Base-by-base conservation (phyloP, 768 basidiomycete genomes). In the Cyathus striatus region DNA sequence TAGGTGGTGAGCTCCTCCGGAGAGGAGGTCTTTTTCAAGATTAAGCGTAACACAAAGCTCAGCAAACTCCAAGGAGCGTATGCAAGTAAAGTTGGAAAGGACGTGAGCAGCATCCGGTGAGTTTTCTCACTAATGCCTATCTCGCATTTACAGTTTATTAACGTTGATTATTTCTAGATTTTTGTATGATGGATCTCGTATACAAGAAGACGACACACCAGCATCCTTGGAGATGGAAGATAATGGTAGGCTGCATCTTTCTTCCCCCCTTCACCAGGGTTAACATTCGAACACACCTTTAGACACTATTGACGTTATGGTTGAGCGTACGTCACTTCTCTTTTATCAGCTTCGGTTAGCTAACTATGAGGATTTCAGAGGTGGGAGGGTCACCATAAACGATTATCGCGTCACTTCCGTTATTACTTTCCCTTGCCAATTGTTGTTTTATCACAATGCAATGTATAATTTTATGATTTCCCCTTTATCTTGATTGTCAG, bases 271-370 rank as follows among this genome's bases (percentile, higher is more conserved):
- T 32, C 17, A 10, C 14, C n/a, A n/a, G n/a, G n/a, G n/a, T n/a
- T 23, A 10, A 47, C 20, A n/a, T 12, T 51, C 25, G 40, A 23
- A 45, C 23, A 41, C 46, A 43, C 23, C 44, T 40, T 18, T 54
- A 83, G 93, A 97, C 60, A 83, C 90, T 5, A 92, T 97, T 65
- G 93, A 97, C 74, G 93, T 94, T 49, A 90, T 93, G 86, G 87
- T 95, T 46, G 91, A 95, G 70, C 92, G 91, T 94, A 69, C 50
- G 83, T 76, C 45, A 34, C 48, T 45, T 24, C 27, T 45, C 23
- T 17, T 39, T 44, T 24, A 33, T 20, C 30, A 40, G 22, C 40
- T n/a, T 53, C 42, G 44, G 42, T 50, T 23, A 48, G 38, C 39
- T 36, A 32, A 18, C 25, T 34, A 26, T 43, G 13, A 37, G n/a